Evolutionary conservation across 768 basidiomycete genomes (phyloP).

Genomic region (Xerocomellus amylosporus): DNA sequence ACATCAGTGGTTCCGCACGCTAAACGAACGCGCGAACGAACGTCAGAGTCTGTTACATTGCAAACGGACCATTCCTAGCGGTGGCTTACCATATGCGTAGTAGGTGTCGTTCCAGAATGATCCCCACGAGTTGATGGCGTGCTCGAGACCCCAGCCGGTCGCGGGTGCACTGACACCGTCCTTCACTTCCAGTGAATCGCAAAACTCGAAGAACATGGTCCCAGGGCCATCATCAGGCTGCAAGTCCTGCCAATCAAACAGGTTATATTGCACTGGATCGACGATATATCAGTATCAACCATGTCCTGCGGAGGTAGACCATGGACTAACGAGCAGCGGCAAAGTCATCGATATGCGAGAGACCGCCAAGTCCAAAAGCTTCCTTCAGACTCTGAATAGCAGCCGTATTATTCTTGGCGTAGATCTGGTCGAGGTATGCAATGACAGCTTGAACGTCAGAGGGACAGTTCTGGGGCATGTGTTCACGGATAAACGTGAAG

Average conservation of each 20-base stretch:
- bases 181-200: constrained; percentile 39
- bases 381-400: constrained; percentile 56
- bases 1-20: constrained; percentile 49
- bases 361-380: constrained; percentile 52
- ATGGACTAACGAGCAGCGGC: constrained; percentile 48
- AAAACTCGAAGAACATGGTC: constrained; percentile 38
- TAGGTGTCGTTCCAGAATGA: constrained; percentile 54
- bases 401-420: constrained; percentile 40
- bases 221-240: constrained; percentile 49
- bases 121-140: constrained; percentile 61
- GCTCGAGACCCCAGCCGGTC: constrained; percentile 58
- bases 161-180: constrained; percentile 42
- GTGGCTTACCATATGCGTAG: constrained; percentile 42
- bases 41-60: not conserved
- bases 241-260: constrained; percentile 65
- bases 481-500: constrained; percentile 65
- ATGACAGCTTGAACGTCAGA: constrained; percentile 67
- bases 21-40: constrained; percentile 21
- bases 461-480: constrained; percentile 73
- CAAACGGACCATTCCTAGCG: not conserved
- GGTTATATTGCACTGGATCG: constrained; percentile 47
- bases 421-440: constrained; percentile 56
- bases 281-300: constrained; percentile 20
- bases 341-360: constrained; percentile 65
- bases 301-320: not conserved